Conservation (phyloP, 73 alveolate genomes). For the Paramecium caudatum region DNA sequence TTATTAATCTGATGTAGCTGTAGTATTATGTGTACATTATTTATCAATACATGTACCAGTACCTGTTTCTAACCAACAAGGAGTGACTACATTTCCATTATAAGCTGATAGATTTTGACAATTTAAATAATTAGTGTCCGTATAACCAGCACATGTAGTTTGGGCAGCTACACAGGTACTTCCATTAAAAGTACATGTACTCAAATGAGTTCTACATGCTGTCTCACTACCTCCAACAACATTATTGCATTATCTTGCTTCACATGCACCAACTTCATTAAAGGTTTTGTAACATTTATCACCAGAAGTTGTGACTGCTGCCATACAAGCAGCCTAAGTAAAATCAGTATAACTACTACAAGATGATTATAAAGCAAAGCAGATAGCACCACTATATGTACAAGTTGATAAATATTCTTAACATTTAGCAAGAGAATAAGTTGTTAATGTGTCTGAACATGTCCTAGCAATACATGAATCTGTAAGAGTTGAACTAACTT, state of each 20-base stretch:
- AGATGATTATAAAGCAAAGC: neutral
- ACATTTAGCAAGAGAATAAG: neutral
- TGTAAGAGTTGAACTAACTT: neutral
- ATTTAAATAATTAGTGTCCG: neutral
- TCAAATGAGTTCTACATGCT: slow-evolving; percentile 7
- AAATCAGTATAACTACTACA: slow-evolving; percentile 19
- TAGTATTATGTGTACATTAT: slow-evolving; percentile 30
- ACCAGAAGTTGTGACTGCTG: neutral
- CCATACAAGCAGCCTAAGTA: slow-evolving; percentile 3
- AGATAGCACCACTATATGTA: neutral
- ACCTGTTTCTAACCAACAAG: slow-evolving; percentile 56
- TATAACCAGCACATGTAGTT: slow-evolving; percentile 16
- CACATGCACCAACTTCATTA: slow-evolving; percentile 22
- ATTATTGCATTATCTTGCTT: neutral
- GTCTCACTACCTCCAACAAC: neutral
- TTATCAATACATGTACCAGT: slow-evolving; percentile 1
- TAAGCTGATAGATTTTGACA: slow-evolving; percentile 36
- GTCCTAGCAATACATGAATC: slow-evolving; percentile 26
- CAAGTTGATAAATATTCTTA: slow-evolving; percentile 8
- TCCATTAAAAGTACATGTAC: slow-evolving; percentile 46
- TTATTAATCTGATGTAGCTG: slow-evolving; percentile 20
- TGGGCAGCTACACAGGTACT: slow-evolving; percentile 6
- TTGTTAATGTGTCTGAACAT: neutral
- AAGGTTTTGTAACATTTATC: neutral
- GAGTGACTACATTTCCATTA: neutral